Conservation (phyloP, 1,139 yeast species). For the Suhomyces anneliseae region DNA sequence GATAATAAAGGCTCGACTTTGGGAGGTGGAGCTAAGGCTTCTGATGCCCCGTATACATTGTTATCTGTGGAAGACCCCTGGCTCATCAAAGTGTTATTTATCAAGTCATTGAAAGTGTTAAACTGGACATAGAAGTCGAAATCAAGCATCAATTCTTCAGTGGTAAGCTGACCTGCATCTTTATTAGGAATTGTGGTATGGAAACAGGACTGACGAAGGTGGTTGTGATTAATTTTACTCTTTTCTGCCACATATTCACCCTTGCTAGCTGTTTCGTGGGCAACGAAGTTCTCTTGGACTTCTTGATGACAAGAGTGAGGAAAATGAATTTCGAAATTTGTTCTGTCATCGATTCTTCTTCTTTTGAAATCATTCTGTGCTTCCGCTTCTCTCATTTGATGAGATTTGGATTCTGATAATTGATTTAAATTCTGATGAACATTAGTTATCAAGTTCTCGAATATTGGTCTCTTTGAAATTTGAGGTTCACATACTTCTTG, state of each 20-base stretch:
- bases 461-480: slow-evolving; percentile 26
- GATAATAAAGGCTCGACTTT: background rate
- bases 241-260: background rate
- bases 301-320: slow-evolving; percentile 43
- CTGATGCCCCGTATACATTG: background rate
- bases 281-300: slow-evolving; percentile 2
- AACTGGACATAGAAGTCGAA: slow-evolving; percentile 46
- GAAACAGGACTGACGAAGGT: slow-evolving; percentile 47
- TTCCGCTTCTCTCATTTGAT: background rate
- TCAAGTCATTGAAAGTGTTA: slow-evolving; percentile 32
- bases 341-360: slow-evolving; percentile 10
- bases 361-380: slow-evolving; percentile 8
- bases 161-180: slow-evolving; percentile 8
- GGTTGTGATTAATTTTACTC: slow-evolving; percentile 15
- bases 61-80: background rate
- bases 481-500: slow-evolving; percentile 31
- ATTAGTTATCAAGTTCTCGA: slow-evolving; percentile 37
- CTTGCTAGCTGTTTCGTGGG: background rate
- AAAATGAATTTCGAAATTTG: slow-evolving; percentile 27
- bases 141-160: slow-evolving; percentile 30
- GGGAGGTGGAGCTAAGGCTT: background rate
- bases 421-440: slow-evolving; percentile 28
- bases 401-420: background rate
- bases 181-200: slow-evolving; percentile 43
- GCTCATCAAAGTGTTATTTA: slow-evolving; percentile 7